These are phyloP conservation scores for Zoysia japonica DNA, from an alignment of 176 grass and related monocot genomes.

Conservation along the genomic window DNA sequence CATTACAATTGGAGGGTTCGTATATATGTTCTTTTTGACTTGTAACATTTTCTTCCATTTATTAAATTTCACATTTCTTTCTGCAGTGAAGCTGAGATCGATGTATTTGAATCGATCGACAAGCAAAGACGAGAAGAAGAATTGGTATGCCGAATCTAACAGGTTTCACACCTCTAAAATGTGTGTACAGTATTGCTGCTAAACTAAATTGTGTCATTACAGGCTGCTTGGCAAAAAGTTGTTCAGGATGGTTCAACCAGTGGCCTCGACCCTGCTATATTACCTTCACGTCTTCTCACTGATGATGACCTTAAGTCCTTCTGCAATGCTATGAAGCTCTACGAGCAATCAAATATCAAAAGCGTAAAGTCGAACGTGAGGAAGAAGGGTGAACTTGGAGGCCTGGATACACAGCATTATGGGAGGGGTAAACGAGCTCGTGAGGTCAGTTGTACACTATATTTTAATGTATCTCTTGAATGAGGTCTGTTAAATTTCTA, in stretches of 20 bases:
- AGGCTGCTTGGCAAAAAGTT: constrained; percentile 74
- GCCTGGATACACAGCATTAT: constrained; percentile 83
- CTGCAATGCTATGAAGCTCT: constrained; percentile 85
- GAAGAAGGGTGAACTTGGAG: constrained; percentile 72
- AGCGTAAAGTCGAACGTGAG: constrained; percentile 55
- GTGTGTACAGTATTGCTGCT: not conserved
- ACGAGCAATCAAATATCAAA: constrained; percentile 68
- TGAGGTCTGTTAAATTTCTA: constrained; percentile 14
- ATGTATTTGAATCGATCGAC: constrained; percentile 91
- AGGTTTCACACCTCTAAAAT: constrained; percentile 20
- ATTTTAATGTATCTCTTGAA: not conserved
- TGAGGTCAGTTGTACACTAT: constrained; percentile 63
- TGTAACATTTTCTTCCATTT: not conserved
- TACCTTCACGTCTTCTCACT: constrained; percentile 91
- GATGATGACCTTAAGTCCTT: constrained; percentile 80
- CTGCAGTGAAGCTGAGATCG: constrained; percentile 92
- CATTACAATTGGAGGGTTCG: constrained; percentile 1
- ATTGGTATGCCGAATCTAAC: constrained; percentile 55
- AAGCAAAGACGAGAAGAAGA: constrained; percentile 90
- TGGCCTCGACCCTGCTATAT: constrained; percentile 45
- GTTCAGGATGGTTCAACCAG: constrained; percentile 62
- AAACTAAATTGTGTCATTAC: constrained; percentile 32
- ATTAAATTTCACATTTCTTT: constrained; percentile 14
- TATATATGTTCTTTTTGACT: constrained; percentile 15
- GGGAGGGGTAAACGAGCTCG: constrained; percentile 98